Base-by-base conservation (phyloP, 345 rosid genomes). In the Schrenkiella parvula region DNA sequence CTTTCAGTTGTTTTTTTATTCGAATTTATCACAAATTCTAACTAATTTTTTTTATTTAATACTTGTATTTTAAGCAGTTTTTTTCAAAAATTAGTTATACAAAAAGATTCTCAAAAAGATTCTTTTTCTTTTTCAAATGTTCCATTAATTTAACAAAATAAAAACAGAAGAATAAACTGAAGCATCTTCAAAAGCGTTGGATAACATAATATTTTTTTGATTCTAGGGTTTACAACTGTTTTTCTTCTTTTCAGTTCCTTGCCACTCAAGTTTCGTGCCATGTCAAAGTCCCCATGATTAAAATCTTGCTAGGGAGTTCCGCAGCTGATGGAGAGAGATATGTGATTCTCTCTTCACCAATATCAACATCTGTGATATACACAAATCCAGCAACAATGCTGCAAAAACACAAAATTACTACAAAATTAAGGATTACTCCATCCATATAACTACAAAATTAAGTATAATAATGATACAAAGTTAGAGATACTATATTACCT, bases 381-480 rank as follows among this genome's bases (percentile, higher is more conserved):
- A 72, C 48, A 64, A 54, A 64, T 43, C 64, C 76, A 72, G 64
- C 76, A 64, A 72, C 64, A 64, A 72, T 54, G 47, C 70, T 72
- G 56, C 43, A 72, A 53, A 53, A 42, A 70, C 3, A 19, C n/a
- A 43, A 11, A 42, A 9, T 52, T 6, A 14, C 18, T 11, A 1
- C 54, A 63, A 38, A 41, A 8, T 50, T 3, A 17, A 21, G 0
- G 1, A 26, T 32, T 19, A 17, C 2, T 17, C 38, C 15, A 50
- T 60, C 22, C 4, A 12, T 46, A n/a, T n/a, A n/a, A n/a, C n/a
- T n/a, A n/a, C n/a, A n/a, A 58, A 6, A 28, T 53, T 14, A 22
- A 25, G 46, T 48, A 21, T 2, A 8, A 18, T 2, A 8, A 18
- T 47, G 4, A 59, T 6, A 34, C 2, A 35, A 47, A 17, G 29